phyloP scores from a whole-genome alignment of 2,329 filamentous ascomycete genomes.

The Alternaria metachromatica region DNA sequence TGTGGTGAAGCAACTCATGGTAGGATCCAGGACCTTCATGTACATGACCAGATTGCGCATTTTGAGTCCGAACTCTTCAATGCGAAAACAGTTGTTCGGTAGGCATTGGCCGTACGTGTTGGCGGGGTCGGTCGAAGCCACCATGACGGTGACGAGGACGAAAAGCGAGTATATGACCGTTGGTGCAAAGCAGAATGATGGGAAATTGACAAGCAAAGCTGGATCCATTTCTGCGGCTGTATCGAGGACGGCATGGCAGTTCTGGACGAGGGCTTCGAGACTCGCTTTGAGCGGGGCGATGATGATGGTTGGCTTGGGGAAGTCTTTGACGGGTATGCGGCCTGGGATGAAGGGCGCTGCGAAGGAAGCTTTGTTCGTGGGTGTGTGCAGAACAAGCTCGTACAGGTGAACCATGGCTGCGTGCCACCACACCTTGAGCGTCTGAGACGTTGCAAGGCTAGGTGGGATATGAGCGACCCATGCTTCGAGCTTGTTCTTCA shows the following conservation, averaged over 20 bases:
- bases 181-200: conserved; percentile 34
- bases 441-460: conserved; percentile 22
- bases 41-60: conserved; percentile 21
- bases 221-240: conserved; percentile 31
- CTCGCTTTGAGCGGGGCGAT: conserved; percentile 22
- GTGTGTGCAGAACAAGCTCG: conserved; percentile 33
- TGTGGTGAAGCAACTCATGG: conserved; percentile 33
- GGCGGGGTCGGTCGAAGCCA: conserved; percentile 28
- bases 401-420: conserved; percentile 31
- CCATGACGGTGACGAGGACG: conserved; percentile 32
- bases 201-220: conserved; percentile 27
- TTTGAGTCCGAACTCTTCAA: conserved; percentile 28
- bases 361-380: conserved; percentile 36
- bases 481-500: conserved; percentile 28
- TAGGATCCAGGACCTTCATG: conserved; percentile 29
- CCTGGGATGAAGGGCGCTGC: conserved; percentile 35
- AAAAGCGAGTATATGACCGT: conserved; percentile 32
- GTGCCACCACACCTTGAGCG: conserved; percentile 34
- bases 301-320: conserved; percentile 27
- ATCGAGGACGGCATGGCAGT: conserved; percentile 35
- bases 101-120: conserved; percentile 34
- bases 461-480: conserved; percentile 35
- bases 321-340: conserved; percentile 34
- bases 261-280: conserved; percentile 23
- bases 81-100: conserved; percentile 22